Conservation (phyloP, 352 stramenopile genomes). For the Globisporangium cylindrosporum region DNA sequence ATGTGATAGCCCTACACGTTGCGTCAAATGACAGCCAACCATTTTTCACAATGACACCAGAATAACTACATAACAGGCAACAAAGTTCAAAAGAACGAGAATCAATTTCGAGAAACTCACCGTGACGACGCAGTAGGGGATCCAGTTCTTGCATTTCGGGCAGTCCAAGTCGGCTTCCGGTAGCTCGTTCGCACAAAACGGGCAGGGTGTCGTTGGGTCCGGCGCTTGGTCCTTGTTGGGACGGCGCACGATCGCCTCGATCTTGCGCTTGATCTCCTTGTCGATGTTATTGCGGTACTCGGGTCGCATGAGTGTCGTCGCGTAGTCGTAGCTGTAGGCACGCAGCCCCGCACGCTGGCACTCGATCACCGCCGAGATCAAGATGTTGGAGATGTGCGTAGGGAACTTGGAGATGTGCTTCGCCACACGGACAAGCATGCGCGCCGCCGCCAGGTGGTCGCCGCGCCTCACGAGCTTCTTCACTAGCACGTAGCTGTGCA, state of each 20-base stretch:
- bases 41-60: background rate
- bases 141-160: slow-evolving; percentile 87
- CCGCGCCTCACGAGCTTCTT: slow-evolving; percentile 90
- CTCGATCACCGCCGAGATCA: slow-evolving; percentile 93
- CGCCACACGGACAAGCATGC: slow-evolving; percentile 89
- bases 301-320: slow-evolving; percentile 87
- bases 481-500: slow-evolving; percentile 93
- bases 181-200: slow-evolving; percentile 78
- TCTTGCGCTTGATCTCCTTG: slow-evolving; percentile 92
- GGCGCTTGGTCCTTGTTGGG: slow-evolving; percentile 86
- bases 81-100: background rate
- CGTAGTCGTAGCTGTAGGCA: slow-evolving; percentile 90
- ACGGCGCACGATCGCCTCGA: slow-evolving; percentile 92
- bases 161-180: slow-evolving; percentile 89
- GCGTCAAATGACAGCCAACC: background rate
- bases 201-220: slow-evolving; percentile 74
- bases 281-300: slow-evolving; percentile 88
- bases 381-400: slow-evolving; percentile 86
- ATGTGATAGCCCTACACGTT: slow-evolving; percentile 88
- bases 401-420: slow-evolving; percentile 93
- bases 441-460: slow-evolving; percentile 83
- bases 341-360: slow-evolving; percentile 91
- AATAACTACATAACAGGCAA: background rate
- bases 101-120: slow-evolving; percentile 26
- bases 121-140: slow-evolving; percentile 93